Conservation (phyloP, 352 stramenopile genomes). For the Phytophthora crassamura region DNA sequence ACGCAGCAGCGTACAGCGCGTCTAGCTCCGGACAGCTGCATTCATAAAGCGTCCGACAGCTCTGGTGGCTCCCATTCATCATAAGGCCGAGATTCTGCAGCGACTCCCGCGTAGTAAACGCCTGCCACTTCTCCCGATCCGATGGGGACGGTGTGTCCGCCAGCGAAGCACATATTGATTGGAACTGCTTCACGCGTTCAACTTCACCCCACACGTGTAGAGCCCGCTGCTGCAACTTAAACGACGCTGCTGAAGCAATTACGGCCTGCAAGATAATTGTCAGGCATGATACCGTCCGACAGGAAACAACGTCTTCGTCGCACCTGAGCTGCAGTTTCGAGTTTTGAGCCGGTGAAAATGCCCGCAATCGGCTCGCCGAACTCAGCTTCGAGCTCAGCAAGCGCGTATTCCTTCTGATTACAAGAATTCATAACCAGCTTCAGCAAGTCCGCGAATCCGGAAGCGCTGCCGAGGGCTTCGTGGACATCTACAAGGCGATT, state of each 20-base stretch:
- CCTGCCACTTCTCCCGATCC: conserved; percentile 1
- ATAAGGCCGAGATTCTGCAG: conserved; percentile 55
- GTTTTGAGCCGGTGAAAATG: conserved; percentile 43
- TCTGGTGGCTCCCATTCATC: conserved; percentile 74
- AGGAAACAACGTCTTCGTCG: not conserved
- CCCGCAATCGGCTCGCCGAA: conserved; percentile 25
- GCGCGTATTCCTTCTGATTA: conserved; percentile 36
- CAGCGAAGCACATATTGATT: conserved; percentile 28
- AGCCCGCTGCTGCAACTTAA: conserved; percentile 65
- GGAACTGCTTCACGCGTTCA: conserved; percentile 64
- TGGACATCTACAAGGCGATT: conserved; percentile 55
- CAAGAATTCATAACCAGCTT: conserved; percentile 25
- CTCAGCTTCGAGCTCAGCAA: conserved; percentile 37
- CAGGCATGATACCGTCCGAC: not conserved
- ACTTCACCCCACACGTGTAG: conserved; percentile 78
- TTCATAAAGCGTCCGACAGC: conserved; percentile 74
- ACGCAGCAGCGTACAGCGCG: conserved; percentile 54
- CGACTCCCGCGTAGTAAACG: conserved; percentile 2
- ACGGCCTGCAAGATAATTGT: conserved; percentile 34
- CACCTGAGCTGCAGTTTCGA: conserved; percentile 47
- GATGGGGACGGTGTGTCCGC: not conserved
- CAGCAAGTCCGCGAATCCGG: conserved; percentile 42
- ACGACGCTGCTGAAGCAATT: conserved; percentile 33
- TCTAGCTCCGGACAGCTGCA: conserved; percentile 83
- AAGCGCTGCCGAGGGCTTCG: conserved; percentile 16